Evolutionary conservation across 352 stramenopile species (phyloP).

Genomic region (Phytophthora pini): DNA sequence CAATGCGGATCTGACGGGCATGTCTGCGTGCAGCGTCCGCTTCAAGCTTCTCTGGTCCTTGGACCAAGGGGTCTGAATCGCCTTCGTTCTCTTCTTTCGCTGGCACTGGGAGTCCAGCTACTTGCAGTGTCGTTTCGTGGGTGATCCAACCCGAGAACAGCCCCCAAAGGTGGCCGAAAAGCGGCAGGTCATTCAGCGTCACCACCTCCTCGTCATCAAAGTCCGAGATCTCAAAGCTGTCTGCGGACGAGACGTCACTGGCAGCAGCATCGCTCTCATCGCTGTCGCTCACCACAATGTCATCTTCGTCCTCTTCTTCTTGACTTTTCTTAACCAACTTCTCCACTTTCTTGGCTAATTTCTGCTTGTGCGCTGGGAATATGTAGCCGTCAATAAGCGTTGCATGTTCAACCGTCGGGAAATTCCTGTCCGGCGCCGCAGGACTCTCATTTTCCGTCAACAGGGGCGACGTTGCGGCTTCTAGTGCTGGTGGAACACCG

Average conservation of each 20-base stretch:
- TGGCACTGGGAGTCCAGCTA: slow-evolving; percentile 44
- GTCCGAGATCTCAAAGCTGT: slow-evolving; percentile 69
- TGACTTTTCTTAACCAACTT: slow-evolving; percentile 54
- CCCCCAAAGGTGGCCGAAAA: slow-evolving; percentile 79
- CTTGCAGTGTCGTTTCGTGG: slow-evolving; percentile 69
- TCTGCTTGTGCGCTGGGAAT: slow-evolving; percentile 83
- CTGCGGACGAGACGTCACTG: slow-evolving; percentile 56
- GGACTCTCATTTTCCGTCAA: slow-evolving; percentile 58
- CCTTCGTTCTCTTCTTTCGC: slow-evolving; percentile 25
- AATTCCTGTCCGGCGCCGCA: slow-evolving; percentile 48
- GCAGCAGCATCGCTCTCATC: slow-evolving; percentile 65
- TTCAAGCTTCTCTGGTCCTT: slow-evolving; percentile 41
- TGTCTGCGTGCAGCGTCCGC: slow-evolving; percentile 46
- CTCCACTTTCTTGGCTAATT: slow-evolving; percentile 78
- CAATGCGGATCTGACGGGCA: slow-evolving; percentile 56
- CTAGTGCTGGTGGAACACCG: slow-evolving; percentile 26
- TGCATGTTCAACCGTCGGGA: slow-evolving; percentile 62
- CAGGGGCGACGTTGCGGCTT: slow-evolving; percentile 14
- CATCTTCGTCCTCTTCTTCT: slow-evolving; percentile 33
- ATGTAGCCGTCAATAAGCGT: slow-evolving; percentile 86
- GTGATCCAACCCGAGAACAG: slow-evolving; percentile 77
- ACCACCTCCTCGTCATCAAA: slow-evolving; percentile 78
- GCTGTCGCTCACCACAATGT: slow-evolving; percentile 77
- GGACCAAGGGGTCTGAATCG: slow-evolving; percentile 6
- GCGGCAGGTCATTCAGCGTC: slow-evolving; percentile 67